Evolutionary conservation across 139 green algal species (phyloP).

Genomic region (Chlamydomonas eustigma): DNA sequence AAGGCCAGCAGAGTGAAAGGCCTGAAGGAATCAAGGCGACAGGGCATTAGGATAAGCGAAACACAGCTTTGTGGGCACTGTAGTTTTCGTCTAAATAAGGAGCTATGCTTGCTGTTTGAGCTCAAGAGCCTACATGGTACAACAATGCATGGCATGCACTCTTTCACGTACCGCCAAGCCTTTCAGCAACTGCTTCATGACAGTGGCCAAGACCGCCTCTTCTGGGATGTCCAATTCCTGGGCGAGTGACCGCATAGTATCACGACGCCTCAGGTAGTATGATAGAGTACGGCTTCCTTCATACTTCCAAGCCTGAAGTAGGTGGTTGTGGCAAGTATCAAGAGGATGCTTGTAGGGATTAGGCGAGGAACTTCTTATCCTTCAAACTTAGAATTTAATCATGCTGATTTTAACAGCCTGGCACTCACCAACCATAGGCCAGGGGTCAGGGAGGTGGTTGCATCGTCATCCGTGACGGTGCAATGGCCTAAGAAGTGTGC

Average conservation of each 20-base stretch:
- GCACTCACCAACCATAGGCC: conserved; percentile 12
- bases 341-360: no score
- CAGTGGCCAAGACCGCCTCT: conserved; percentile 52
- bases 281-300: conserved; percentile 63
- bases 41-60: no score
- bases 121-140: no score
- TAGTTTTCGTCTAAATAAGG: no score
- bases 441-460: neutral
- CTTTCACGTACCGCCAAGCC: conserved; percentile 50
- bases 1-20: conserved; percentile 74
- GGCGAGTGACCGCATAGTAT: conserved; percentile 61
- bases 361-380: no score
- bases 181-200: conserved; percentile 76
- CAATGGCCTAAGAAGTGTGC: conserved; percentile 11
- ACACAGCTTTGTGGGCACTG: no score
- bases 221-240: conserved; percentile 60
- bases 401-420: no score
- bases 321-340: no score
- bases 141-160: no score
- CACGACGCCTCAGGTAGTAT: conserved; percentile 74
- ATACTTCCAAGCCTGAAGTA: conserved; percentile 79
- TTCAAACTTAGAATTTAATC: no score
- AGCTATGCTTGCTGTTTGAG: no score
- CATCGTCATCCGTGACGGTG: conserved; percentile 4
- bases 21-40: no score